Base-by-base conservation (phyloP, 192 early-diverging fungal species). In the Umbelopsis isabellina region DNA sequence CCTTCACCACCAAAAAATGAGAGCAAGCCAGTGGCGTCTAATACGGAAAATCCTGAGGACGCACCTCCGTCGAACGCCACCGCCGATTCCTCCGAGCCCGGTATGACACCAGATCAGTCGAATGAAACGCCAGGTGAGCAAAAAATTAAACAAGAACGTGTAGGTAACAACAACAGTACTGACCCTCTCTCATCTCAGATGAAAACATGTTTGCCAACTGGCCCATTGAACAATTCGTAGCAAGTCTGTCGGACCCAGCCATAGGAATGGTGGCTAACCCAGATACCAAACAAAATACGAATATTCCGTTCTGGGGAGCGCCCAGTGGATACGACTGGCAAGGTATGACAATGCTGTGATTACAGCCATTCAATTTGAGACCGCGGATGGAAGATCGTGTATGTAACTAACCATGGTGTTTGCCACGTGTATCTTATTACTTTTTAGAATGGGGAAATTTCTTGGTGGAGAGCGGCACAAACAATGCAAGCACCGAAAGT, bases 291-390 rank as follows among this genome's bases (percentile, higher is more conserved):
- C 65, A 66, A 46, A 66, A 45, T 25, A 4, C 46, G 18, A 47
- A 10, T 44, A 66, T 47, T n/a, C 37, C 70, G 1, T 49, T 71
- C 33, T 71, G 70, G 70, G 70, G 70, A 15, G 55, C 70, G 4
- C 58, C 58, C 16, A 71, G 55, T 49, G 70, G 70, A 3, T 64
- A 64, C 22, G 70, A 71, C 46, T 71, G 70, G 70, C 70, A 71
- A 46, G 50, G 70, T 71, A 71, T 64, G 52, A 4, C 27, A 35
- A 41, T 16, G 12, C n/a, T 8, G 27, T 30, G 47, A 49, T 47
- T 1, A 46, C 4, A 68, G 12, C 16, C 6, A 65, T 27, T 30
- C 27, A 30, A 27, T 21, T 10, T 18, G 20, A 30, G 20, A 30
- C 20, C 15, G 23, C 20, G 23, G 20, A 66, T 50, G 16, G 16